Base-by-base conservation (phyloP, 73 alveolate genomes). In the Paramecium tetraurelia region DNA sequence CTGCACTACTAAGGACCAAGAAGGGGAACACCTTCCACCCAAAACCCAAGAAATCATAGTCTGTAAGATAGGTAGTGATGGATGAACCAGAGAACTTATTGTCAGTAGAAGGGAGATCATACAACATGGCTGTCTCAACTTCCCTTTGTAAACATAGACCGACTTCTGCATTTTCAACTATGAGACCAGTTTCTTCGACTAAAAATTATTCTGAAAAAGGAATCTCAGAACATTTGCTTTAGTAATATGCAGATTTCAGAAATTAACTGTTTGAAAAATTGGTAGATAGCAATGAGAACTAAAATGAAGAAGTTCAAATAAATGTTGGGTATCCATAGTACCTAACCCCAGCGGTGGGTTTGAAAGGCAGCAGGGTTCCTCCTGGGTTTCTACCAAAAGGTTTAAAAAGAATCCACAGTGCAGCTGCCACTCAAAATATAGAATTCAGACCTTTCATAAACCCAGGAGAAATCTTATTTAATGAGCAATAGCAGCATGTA, bases 371-470 rank as follows among this genome's bases (percentile, higher is more conserved):
- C 14, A 80, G 57, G 18, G 90, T 46, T 24, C 90, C 90, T 43
- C 70, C 76, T 43, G 90, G 90, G 5, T 80, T 80, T 80, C 31
- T 80, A 20, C 90, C 90, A 22, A 80, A 80, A 22, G 90, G 90
- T 7, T 24, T 80, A 24, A 80, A 80, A 22, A 80, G 90, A 80
- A 80, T 80, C 7, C 90, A 80, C 46, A 31, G 63, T 43, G 90
- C 90, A 44, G 90, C 90, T 24, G 57, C 75, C 2, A 80, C 70
- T 80, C 12, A 41, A 80, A 44, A 63, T 63, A 20, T 80, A 1
- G 90, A 80, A 24, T 33, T 80, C 9, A 80, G 72, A 80, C 90
- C 76, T 11, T 75, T 75, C 8, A 48, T 46, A 10, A 41, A 22
- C 46, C 90, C 90, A 44, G 70, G 63, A 44, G 90, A 80, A 80